Evolutionary conservation across 2,329 filamentous ascomycete genomes (phyloP), one percentile per base, ranked within the genome.

Genomic region (Boeremia exigua): DNA sequence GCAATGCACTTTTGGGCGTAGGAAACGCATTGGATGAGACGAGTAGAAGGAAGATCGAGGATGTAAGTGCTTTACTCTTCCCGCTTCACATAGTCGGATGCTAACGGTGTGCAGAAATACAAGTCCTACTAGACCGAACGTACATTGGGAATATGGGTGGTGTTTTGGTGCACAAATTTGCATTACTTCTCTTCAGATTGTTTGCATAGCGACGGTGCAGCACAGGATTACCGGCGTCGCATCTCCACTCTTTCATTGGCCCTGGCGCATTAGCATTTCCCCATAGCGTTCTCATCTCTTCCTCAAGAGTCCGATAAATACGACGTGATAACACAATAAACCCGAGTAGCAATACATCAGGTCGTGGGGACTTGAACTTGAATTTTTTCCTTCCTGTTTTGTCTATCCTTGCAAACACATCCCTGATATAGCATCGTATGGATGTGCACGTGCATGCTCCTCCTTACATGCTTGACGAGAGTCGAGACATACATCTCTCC

Each of bases 1-100:
- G 92, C 8, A 91, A 96, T 79, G 92, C 94, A 33, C 79, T 99
- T 55, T 83, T 98, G 78, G 95, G 96, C 5, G 94, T 93, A 12
- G 96, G 92, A 0, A 99, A 99, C 75, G 87, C 90, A 42, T 81
- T 99, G 65, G 95, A 99, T 79, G 89, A 90, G 48, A 83, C 87
- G 59, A 93, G 96, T 71, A 80, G 89, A 71, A 84, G 91, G 68
- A 87, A 90, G 71, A 87, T 92, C 70, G 91, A 96, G 68, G 93
- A 97, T 82, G 94, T 96, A 79, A 86, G 92, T 88, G 10, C n/a
- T 8, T 5, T 37, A 4, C 3, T 4, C n/a, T n/a, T 30, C 14
- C 5, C 39, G 4, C 4, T 19, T 17, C 6, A 2, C 7, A 36
- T 7, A 3, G 4, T n/a, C 2, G 11, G 2, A 11, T 38, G 5